Evolutionary conservation across 176 grass and related monocot species (phyloP), one percentile per base, ranked within the genome.

Genomic region (Ananas comosus): DNA sequence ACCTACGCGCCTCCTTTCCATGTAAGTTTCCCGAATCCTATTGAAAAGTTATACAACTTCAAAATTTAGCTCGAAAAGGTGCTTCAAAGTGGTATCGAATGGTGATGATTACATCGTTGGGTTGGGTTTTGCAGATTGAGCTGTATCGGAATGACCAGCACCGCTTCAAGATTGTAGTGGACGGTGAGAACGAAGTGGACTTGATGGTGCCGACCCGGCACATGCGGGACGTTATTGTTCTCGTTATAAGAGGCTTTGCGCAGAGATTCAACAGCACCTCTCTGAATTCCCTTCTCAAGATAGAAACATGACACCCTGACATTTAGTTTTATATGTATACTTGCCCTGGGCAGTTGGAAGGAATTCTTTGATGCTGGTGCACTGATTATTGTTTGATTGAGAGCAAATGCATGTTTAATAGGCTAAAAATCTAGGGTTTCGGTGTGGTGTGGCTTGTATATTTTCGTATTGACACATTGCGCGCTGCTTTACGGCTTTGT

Each of bases 241-340:
- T 93, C 11, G 85, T 90, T 51, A 85, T 99, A 18, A 90, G 89
- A 76, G 94, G 89, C n/a, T 76, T 93, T 10, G 87, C 89, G 6
- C 89, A 99, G 58, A 90, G 87, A 66, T 99, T 93, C 75, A 99
- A 99, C 79, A 99, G 89, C 78, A 99, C 87, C 11, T 99, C 94
- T 64, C 89, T 99, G 5, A 99, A 93, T 74, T 90, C 89, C 7
- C 89, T 93, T 72, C 84, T 93, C 49, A 91, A 80, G 82, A 88
- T 86, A 77, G 89, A 90, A 28, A 66, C 84, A 42, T 99, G 84
- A 92, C 25, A 17, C 1, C 33, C 49, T 7, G 9, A 21, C 2
- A 9, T 18, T 9, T 42, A 42, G 33, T 42, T 42, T 42, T 42
- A 42, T 42, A 27, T 27, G 25, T 27, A 27, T 27, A 27, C 25